phyloP scores from a whole-genome alignment of 1,139 yeast species.

The Pichia sp. region DNA sequence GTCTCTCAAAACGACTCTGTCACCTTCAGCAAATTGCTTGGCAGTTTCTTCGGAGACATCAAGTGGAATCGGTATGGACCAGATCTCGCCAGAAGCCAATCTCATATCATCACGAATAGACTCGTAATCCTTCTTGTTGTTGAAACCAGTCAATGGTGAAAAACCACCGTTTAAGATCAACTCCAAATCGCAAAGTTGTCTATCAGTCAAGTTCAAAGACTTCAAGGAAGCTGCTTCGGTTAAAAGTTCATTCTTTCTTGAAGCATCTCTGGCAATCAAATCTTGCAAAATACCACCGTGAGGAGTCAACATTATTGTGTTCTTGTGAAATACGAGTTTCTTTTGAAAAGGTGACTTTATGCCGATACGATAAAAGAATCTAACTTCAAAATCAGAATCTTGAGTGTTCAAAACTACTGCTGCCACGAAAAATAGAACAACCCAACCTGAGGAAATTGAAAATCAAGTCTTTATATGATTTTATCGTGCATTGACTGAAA shows the following conservation, averaged over 20 bases:
- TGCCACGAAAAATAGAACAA: background rate
- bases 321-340: background rate
- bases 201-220: slow-evolving; percentile 62
- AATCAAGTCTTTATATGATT: background rate
- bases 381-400: no score
- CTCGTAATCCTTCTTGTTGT: slow-evolving; percentile 74
- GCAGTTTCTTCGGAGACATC: slow-evolving; percentile 65
- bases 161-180: slow-evolving; percentile 91
- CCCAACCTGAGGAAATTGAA: background rate
- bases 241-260: slow-evolving; percentile 51
- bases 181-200: slow-evolving; percentile 92
- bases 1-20: slow-evolving; percentile 71
- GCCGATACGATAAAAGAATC: no score
- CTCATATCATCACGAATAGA: slow-evolving; percentile 77
- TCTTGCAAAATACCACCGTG: slow-evolving; percentile 88
- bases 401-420: background rate
- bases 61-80: slow-evolving; percentile 91
- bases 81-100: slow-evolving; percentile 69
- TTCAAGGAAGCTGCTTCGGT: slow-evolving; percentile 54
- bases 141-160: slow-evolving; percentile 85
- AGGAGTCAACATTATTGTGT: slow-evolving; percentile 63
- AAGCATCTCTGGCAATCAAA: slow-evolving; percentile 73
- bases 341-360: no score
- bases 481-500: background rate
- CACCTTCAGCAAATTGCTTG: slow-evolving; percentile 45